phyloP scores from a whole-genome alignment of 177 flowering plant species.

The Vitis hybrid region DNA sequence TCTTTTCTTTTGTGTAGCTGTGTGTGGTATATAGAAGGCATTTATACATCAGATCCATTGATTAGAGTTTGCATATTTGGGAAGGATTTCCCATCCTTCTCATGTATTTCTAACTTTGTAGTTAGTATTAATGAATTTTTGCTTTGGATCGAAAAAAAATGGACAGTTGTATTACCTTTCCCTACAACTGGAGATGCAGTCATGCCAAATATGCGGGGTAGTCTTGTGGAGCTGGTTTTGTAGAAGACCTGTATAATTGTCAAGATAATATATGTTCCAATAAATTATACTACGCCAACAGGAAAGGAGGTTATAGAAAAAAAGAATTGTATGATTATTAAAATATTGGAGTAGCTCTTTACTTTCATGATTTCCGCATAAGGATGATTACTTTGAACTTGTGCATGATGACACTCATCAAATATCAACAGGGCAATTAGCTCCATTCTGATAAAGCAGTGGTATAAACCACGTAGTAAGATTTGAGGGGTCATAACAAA shows the following conservation, averaged over 20 bases:
- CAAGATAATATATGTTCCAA: constrained; percentile 3
- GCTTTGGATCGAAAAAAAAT: background rate
- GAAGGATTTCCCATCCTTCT: too few relatives aligned
- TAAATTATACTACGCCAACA: constrained; percentile 1
- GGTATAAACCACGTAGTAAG: constrained; percentile 62
- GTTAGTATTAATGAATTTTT: too few relatives aligned
- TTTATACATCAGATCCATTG: too few relatives aligned
- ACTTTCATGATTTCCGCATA: constrained; percentile 96
- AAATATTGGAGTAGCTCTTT: constrained; percentile 1
- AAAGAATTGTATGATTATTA: background rate
- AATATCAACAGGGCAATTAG: constrained; percentile 80
- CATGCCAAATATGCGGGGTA: constrained; percentile 97
- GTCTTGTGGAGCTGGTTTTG: constrained; percentile 27
- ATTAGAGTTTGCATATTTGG: too few relatives aligned
- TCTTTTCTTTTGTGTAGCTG: too few relatives aligned
- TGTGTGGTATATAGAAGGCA: too few relatives aligned
- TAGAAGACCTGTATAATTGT: constrained; percentile 59
- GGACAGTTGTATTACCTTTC: constrained; percentile 56
- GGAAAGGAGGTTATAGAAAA: background rate
- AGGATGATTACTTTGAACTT: constrained; percentile 81
- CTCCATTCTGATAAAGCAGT: constrained; percentile 84
- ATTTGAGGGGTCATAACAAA: constrained; percentile 95
- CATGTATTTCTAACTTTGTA: too few relatives aligned
- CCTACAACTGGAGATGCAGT: constrained; percentile 95
- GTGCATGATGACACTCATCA: constrained; percentile 99